Conservation (phyloP, 768 basidiomycete species). For the Hericium erinaceus region DNA sequence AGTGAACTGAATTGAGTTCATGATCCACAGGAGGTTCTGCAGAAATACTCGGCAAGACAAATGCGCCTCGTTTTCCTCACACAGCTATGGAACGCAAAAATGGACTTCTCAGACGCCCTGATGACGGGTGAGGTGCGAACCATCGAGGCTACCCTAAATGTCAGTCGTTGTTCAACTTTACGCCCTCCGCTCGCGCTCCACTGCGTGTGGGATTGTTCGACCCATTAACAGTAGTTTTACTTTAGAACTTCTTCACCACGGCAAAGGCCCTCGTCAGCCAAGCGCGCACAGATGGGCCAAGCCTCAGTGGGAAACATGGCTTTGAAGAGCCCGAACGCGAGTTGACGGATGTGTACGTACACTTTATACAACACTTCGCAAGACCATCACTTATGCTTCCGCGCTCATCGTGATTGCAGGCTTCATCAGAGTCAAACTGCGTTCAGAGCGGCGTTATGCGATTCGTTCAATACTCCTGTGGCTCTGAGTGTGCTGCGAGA, state of each 20-base stretch:
- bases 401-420: constrained; percentile 31
- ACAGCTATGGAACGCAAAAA: constrained; percentile 85
- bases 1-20: not conserved
- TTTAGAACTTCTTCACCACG: constrained; percentile 87
- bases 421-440: constrained; percentile 63
- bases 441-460: constrained; percentile 84
- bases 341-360: constrained; percentile 50
- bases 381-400: not conserved
- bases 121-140: constrained; percentile 86
- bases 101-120: constrained; percentile 88
- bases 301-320: constrained; percentile 54
- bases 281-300: constrained; percentile 34
- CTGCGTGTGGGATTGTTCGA: not conserved
- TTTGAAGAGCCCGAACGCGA: constrained; percentile 61
- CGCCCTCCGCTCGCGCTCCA: not conserved
- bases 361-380: not conserved
- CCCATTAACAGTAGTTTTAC: not conserved
- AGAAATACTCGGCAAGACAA: constrained; percentile 77
- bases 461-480: constrained; percentile 92
- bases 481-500: constrained; percentile 72
- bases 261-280: constrained; percentile 75
- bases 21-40: constrained; percentile 67
- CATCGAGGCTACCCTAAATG: constrained; percentile 79
- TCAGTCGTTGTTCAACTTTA: constrained; percentile 27
- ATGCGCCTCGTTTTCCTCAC: constrained; percentile 85